Base-by-base conservation (phyloP, 2,329 filamentous ascomycete genomes). In the Lecanicillium sp. region DNA sequence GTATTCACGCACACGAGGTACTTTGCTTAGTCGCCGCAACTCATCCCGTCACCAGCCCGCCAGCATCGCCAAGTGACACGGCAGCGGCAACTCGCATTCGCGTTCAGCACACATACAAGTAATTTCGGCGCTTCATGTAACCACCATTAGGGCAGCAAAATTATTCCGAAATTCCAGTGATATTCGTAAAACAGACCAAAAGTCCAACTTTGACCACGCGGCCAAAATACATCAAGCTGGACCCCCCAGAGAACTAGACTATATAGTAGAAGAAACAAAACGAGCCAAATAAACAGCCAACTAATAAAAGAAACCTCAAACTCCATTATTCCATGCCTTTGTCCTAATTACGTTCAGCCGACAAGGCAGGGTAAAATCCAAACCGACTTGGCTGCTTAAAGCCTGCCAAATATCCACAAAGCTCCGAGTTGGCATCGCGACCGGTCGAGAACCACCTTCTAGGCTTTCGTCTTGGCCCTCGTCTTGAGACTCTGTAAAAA, bases 401-500 rank as follows among this genome's bases (percentile, higher is more conserved):
- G 21, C 29, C 44, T 47, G 21, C 27, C 44, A 35, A 47, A 27
- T 15, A 26, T 26, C 37, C 44, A 41, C 37, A 41, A 35, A 40
- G n/a, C 21, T 33, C n/a, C n/a, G n/a, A n/a, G n/a, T n/a, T n/a
- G 21, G 29, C 27, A 40, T 24, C 36, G 36, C 14, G 15, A 27
- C 20, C 20, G 14, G 20, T n/a, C 23, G 19, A 42, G 23, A 26
- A 29, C 23, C 15, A 38, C 45, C 9, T 42, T n/a, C 45, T 48
- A 48, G 3, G 30, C 38, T 19, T 17, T 36, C 10, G 23, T 12
- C 30, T 48, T 42, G 24, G 23, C n/a, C 10, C 29, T 17, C 14
- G 38, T 24, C 24, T 43, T 27, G 15, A 48, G 32, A 5, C 17
- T 37, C 35, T 60, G 58, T 45, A 55, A 60, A 27, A 60, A 54